These are phyloP conservation scores for Mycena maculata DNA, from an alignment of 768 basidiomycete genomes.

Conservation along the genomic window DNA sequence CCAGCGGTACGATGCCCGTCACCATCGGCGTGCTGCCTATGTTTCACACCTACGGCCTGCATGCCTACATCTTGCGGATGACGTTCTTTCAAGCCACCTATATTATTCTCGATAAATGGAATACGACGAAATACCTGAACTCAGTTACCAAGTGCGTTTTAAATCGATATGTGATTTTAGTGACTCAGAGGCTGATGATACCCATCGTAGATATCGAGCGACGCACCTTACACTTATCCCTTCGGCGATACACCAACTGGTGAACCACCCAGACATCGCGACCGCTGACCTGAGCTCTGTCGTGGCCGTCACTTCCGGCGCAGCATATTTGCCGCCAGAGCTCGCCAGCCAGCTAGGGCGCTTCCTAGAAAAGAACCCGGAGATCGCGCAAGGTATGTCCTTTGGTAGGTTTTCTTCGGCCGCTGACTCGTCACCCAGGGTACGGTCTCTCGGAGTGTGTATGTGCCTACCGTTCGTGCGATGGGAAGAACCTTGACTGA, in stretches of 20 bases:
- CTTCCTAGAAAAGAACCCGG: conserved; percentile 48
- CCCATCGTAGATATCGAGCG: conserved; percentile 61
- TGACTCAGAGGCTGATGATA: background rate
- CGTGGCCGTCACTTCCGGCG: conserved; percentile 59
- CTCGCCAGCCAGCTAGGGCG: conserved; percentile 56
- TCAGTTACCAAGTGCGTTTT: conserved; percentile 67
- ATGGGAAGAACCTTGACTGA: background rate
- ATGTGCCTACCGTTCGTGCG: conserved; percentile 39
- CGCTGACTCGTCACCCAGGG: conserved; percentile 48
- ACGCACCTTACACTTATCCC: conserved; percentile 66
- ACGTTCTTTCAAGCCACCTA: conserved; percentile 59
- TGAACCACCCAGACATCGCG: conserved; percentile 62
- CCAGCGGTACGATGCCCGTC: conserved; percentile 47
- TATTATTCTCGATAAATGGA: conserved; percentile 72
- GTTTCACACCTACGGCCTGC: conserved; percentile 76
- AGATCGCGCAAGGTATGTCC: conserved; percentile 59
- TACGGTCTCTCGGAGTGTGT: conserved; percentile 82
- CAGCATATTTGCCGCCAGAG: conserved; percentile 73
- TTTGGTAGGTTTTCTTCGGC: background rate
- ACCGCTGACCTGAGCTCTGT: conserved; percentile 68
- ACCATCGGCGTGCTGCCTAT: conserved; percentile 72
- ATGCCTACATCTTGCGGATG: conserved; percentile 60
- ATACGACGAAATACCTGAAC: conserved; percentile 60
- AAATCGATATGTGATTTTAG: background rate
- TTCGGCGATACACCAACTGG: conserved; percentile 72